phyloP scores from a whole-genome alignment of 305 asterid genomes.

The Fraxinus platypoda region DNA sequence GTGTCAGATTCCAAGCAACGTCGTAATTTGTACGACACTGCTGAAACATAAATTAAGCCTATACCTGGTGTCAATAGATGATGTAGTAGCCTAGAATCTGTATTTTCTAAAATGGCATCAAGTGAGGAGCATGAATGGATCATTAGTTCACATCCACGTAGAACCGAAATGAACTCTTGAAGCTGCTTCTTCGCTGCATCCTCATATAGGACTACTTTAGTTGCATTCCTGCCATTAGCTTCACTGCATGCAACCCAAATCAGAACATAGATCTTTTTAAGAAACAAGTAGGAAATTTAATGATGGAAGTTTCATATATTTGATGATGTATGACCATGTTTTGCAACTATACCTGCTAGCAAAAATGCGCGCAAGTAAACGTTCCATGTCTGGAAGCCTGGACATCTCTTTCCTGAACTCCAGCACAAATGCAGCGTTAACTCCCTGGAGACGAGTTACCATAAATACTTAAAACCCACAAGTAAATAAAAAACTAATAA shows the following conservation, averaged over 20 bases:
- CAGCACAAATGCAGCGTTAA: slow-evolving; percentile 57
- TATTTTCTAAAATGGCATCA: slow-evolving; percentile 53
- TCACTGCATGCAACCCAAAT: slow-evolving; percentile 56
- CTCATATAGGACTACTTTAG: slow-evolving; percentile 82
- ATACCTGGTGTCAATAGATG: slow-evolving; percentile 78
- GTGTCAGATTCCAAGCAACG: slow-evolving; percentile 32
- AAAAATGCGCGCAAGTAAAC: slow-evolving; percentile 85
- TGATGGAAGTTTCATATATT: not conserved
- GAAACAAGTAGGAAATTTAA: slow-evolving; percentile 20
- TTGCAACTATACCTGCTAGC: slow-evolving; percentile 66
- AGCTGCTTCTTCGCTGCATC: slow-evolving; percentile 91
- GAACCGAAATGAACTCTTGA: slow-evolving; percentile 84
- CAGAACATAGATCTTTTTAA: slow-evolving; percentile 20
- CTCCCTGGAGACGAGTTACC: slow-evolving; percentile 47
- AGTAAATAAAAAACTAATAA: not conserved
- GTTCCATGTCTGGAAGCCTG: slow-evolving; percentile 93
- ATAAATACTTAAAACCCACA: slow-evolving; percentile 1
- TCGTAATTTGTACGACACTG: slow-evolving; percentile 2
- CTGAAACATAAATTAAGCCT: slow-evolving; percentile 17
- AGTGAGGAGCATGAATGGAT: slow-evolving; percentile 68
- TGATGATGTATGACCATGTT: not conserved
- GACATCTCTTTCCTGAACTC: slow-evolving; percentile 83
- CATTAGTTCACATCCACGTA: slow-evolving; percentile 88
- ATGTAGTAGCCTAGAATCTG: slow-evolving; percentile 58
- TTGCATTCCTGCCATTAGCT: slow-evolving; percentile 90